Conservation (phyloP, 345 rosid genomes). For the Syzygium jambos region DNA sequence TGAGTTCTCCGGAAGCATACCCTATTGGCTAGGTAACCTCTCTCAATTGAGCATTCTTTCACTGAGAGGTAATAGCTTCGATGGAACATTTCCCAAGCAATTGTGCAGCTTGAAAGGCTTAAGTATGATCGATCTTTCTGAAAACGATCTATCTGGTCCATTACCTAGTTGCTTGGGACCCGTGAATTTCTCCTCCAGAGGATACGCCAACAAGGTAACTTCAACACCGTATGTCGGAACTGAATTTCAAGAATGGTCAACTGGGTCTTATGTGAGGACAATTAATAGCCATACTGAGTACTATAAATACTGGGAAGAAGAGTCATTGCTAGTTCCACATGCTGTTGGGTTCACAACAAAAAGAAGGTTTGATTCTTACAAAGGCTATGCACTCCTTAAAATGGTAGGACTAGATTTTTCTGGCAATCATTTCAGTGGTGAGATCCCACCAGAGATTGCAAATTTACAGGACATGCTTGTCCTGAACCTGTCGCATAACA, state of each 20-base stretch:
- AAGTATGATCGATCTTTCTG: background rate
- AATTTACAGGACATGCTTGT: rapidly evolving
- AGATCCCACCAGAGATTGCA: background rate
- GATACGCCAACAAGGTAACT: rapidly evolving
- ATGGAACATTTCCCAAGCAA: background rate
- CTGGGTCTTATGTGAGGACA: background rate
- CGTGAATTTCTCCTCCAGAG: rapidly evolving
- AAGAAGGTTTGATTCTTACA: background rate
- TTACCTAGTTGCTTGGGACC: background rate
- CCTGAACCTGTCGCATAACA: rapidly evolving
- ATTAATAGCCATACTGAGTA: no score
- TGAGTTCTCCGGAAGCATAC: background rate
- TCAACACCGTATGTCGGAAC: rapidly evolving
- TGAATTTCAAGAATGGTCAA: rapidly evolving
- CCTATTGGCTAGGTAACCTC: background rate
- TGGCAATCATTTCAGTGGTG: rapidly evolving
- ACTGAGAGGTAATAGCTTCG: background rate
- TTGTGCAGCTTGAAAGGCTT: background rate
- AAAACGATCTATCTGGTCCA: background rate
- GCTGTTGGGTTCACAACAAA: no score
- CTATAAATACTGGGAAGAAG: rapidly evolving
- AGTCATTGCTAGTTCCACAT: rapidly evolving
- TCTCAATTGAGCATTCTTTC: background rate
- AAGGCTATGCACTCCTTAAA: rapidly evolving
- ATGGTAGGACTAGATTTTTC: rapidly evolving